A percentile compares a stretch with the other conserved stretches of the same genome.
phyloP scores from a whole-genome alignment of 257 asterid species.

The Orobanche coerulescens region DNA sequence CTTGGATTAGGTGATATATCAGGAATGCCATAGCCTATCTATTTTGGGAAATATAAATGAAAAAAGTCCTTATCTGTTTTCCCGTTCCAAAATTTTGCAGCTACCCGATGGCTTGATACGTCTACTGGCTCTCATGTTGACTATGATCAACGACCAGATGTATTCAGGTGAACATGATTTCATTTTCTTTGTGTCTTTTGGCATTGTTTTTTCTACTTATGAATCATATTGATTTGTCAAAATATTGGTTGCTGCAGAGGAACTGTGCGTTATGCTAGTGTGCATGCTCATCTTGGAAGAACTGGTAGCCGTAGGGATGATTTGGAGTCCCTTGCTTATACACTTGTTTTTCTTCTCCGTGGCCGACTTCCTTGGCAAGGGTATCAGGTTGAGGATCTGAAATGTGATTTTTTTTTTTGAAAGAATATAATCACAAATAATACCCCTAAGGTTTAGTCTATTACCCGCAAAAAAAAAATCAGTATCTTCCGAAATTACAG shows the following conservation, averaged over 20 bases:
- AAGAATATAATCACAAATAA: too few relatives aligned
- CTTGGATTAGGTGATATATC: constrained; percentile 57
- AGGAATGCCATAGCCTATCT: neutral
- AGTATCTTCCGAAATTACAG: neutral
- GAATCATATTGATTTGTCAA: constrained; percentile 4
- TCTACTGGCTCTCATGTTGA: constrained; percentile 57
- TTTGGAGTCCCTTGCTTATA: constrained; percentile 58
- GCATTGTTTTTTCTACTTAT: neutral
- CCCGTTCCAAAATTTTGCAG: constrained; percentile 28
- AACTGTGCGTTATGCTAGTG: constrained; percentile 58
- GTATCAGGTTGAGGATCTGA: constrained; percentile 34
- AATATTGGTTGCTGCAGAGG: constrained; percentile 40
- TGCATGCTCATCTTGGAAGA: constrained; percentile 59
- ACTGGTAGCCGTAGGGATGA: constrained; percentile 64
- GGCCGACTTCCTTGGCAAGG: constrained; percentile 69
- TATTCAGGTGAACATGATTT: constrained; percentile 46
- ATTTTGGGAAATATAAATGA: neutral
- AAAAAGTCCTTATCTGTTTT: neutral
- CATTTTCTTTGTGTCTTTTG: neutral
- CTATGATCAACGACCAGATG: constrained; percentile 71
- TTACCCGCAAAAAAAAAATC: neutral
- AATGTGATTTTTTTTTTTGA: neutral
- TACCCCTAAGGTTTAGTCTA: neutral
- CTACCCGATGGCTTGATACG: constrained; percentile 63
- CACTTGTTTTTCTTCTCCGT: constrained; percentile 47